A percentile compares a stretch with the other conserved stretches of the same genome.
Evolutionary conservation across 441 rosid genomes (phyloP).

Genomic region (Raphanus hybrid): DNA sequence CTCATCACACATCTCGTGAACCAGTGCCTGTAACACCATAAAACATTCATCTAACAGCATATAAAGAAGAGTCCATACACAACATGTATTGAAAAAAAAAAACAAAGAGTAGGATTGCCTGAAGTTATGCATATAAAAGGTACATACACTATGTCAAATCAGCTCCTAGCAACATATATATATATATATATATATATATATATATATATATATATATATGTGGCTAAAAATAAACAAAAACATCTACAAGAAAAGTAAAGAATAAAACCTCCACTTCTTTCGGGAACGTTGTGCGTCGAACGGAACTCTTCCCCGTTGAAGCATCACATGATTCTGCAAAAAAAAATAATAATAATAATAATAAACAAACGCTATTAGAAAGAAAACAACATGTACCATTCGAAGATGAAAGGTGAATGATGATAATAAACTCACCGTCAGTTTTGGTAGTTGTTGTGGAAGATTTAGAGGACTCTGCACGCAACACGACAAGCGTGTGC

Average conservation of each 20-base stretch:
- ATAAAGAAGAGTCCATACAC: background rate
- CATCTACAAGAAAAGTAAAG: slow-evolving; percentile 21
- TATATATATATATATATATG: background rate
- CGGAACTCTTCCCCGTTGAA: slow-evolving; percentile 49
- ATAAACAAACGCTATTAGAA: too few relatives aligned
- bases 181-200: background rate
- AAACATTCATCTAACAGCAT: slow-evolving; percentile 12
- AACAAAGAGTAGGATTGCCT: slow-evolving; percentile 20
- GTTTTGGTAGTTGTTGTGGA: slow-evolving; percentile 47
- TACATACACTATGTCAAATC: slow-evolving; percentile 11
- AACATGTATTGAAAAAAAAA: too few relatives aligned
- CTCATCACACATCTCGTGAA: slow-evolving; percentile 91
- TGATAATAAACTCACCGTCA: slow-evolving; percentile 54
- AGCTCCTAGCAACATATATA: slow-evolving; percentile 12
- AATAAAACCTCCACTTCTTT: slow-evolving; percentile 71
- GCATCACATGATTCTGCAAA: slow-evolving; percentile 46
- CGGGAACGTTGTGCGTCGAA: slow-evolving; percentile 61
- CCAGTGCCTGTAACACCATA: slow-evolving; percentile 58
- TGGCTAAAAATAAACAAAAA: background rate
- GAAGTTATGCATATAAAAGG: background rate
- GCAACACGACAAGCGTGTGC: slow-evolving; percentile 37
- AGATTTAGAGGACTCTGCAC: slow-evolving; percentile 61
- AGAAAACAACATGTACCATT: background rate
- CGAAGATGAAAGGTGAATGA: slow-evolving; percentile 1
- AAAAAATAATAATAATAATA: background rate